A percentile compares a stretch with the other conserved stretches of the same genome.
These are phyloP conservation scores for Eimeria praecox DNA, from an alignment of 169 alveolate species.

Conservation along the genomic window DNA sequence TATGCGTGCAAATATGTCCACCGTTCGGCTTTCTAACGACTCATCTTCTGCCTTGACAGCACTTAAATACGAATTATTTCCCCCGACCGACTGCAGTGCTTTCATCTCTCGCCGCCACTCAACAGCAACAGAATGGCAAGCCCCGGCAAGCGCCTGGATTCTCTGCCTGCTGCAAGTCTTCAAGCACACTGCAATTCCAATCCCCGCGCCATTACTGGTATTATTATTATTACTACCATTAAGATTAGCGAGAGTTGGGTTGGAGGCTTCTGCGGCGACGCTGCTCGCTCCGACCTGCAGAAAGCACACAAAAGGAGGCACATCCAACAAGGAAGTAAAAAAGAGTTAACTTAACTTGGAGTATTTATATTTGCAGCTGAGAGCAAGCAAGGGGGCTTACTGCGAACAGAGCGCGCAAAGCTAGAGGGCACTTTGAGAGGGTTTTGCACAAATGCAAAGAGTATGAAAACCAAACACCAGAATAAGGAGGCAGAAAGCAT, in stretches of 20 bases:
- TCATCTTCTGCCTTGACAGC: background rate
- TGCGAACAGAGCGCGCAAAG: background rate
- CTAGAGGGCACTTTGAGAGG: background rate
- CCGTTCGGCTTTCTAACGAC: slow-evolving; percentile 26
- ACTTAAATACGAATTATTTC: background rate
- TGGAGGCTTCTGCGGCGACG: background rate
- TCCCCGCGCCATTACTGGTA: background rate
- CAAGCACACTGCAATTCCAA: too few relatives aligned
- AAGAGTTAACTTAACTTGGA: too few relatives aligned
- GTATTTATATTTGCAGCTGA: background rate
- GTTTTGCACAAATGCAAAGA: background rate
- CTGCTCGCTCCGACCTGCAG: slow-evolving; percentile 26
- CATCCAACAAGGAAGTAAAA: background rate
- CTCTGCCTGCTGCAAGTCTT: slow-evolving; percentile 32
- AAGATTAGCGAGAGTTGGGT: background rate
- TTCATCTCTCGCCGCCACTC: slow-evolving; percentile 6
- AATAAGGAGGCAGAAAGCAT: too few relatives aligned
- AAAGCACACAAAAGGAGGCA: background rate
- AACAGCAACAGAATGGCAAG: background rate
- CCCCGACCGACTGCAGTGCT: background rate
- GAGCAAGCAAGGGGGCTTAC: background rate
- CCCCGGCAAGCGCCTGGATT: slow-evolving; percentile 8
- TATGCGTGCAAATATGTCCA: slow-evolving; percentile 49
- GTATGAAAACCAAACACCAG: background rate
- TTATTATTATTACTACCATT: too few relatives aligned